Percentiles rank a stretch among this genome's conserved stretches.
Evolutionary conservation across 345 rosid species (phyloP).

Genomic region (Boechera stricta): DNA sequence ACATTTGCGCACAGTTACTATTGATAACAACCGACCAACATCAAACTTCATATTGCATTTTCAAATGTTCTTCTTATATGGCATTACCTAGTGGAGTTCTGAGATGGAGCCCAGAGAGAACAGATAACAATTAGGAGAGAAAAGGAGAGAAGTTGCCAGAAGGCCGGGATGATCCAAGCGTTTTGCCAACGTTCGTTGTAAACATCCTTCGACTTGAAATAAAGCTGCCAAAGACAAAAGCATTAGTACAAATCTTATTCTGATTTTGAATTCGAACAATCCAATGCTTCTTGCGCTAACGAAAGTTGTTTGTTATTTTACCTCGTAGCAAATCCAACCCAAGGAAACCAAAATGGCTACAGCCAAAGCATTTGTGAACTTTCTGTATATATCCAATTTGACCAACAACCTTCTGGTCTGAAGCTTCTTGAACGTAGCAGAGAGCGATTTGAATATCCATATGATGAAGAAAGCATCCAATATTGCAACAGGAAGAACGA

Average conservation of each 20-base stretch:
- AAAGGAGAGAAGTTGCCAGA: constrained; percentile 92
- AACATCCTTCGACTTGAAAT: constrained; percentile 86
- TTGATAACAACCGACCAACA: not conserved
- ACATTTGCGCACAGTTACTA: not conserved
- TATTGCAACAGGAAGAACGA: constrained; percentile 83
- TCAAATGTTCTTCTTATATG: not conserved
- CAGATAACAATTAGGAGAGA: constrained; percentile 83
- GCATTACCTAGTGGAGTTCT: constrained; percentile 80
- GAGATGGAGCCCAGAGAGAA: constrained; percentile 96
- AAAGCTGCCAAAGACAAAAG: constrained; percentile 63
- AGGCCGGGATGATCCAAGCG: constrained; percentile 94
- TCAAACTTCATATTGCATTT: not conserved
- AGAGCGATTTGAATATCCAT: constrained; percentile 95
- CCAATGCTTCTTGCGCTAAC: not conserved
- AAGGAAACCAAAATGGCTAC: constrained; percentile 90
- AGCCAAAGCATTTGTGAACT: constrained; percentile 95
- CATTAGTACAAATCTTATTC: constrained; percentile 5
- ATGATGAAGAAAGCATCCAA: constrained; percentile 95
- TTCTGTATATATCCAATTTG: constrained; percentile 87
- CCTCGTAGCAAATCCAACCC: constrained; percentile 99
- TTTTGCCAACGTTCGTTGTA: constrained; percentile 95
- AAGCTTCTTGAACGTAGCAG: constrained; percentile 87
- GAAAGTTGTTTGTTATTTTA: constrained; percentile 34
- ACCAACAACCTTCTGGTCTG: constrained; percentile 88
- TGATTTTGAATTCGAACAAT: not conserved